phyloP scores from a whole-genome alignment of 2,329 filamentous ascomycete genomes.

The Aspergillus sclerotialis region DNA sequence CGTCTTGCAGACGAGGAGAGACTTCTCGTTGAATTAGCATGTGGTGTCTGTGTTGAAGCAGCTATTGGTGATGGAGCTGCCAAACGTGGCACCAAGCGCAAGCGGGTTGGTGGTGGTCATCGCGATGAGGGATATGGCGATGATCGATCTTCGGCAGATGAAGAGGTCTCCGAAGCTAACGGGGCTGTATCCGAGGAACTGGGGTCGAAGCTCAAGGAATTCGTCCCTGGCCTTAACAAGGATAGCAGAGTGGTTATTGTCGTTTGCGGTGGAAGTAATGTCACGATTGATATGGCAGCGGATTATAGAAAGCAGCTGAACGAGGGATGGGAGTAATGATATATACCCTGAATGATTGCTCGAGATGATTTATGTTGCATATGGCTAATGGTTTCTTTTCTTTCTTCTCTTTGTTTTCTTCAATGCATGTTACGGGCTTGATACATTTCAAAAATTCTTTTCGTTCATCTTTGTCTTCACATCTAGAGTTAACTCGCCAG shows the following conservation, averaged over 20 bases:
- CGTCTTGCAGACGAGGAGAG: conserved; percentile 75
- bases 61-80: conserved; percentile 27
- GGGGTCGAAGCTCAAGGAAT: conserved; percentile 47
- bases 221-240: conserved; percentile 57
- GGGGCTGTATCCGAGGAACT: conserved; percentile 11
- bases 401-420: no score
- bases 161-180: conserved; percentile 18
- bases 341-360: no score
- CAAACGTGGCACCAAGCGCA: conserved; percentile 15
- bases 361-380: no score
- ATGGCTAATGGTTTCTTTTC: no score
- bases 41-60: conserved; percentile 67
- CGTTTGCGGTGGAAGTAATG: conserved; percentile 72
- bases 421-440: no score
- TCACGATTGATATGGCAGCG: conserved; percentile 55
- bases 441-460: no score
- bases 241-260: conserved; percentile 72
- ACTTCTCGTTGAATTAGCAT: conserved; percentile 75
- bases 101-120: conserved; percentile 11
- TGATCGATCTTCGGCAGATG: conserved; percentile 23
- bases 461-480: no score
- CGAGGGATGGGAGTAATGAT: conserved; percentile 31
- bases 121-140: conserved; percentile 29
- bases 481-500: no score
- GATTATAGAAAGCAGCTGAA: conserved; percentile 47